Evolutionary conservation across 345 rosid genomes (phyloP).

Genomic region (Aquilaria malaccensis): DNA sequence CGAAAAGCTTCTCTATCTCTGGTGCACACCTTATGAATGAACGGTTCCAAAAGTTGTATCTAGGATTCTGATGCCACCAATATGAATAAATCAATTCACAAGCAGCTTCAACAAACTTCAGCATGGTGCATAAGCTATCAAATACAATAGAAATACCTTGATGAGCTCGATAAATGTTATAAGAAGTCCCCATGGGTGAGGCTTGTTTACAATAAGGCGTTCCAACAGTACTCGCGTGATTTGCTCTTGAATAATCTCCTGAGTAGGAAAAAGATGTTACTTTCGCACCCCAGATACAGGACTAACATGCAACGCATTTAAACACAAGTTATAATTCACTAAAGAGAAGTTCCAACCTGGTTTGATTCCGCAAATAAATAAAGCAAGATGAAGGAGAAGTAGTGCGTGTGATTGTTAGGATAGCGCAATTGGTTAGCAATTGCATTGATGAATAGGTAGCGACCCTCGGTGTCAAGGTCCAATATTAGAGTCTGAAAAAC

Average conservation of each 20-base stretch:
- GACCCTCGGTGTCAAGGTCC: constrained; percentile 97
- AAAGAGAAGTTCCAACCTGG: constrained; percentile 49
- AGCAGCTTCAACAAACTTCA: background rate
- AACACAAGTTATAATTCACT: background rate
- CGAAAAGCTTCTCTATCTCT: constrained; percentile 84
- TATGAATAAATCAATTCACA: background rate
- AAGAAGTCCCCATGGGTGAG: constrained; percentile 99
- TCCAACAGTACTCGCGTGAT: constrained; percentile 92
- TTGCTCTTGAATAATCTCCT: constrained; percentile 98
- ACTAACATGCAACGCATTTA: background rate
- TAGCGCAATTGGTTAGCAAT: constrained; percentile 95
- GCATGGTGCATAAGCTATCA: background rate
- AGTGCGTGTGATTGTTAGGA: constrained; percentile 97
- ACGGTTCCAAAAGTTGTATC: constrained; percentile 79
- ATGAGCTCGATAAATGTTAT: constrained; percentile 97
- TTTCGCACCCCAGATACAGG: background rate
- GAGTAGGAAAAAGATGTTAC: constrained; percentile 7
- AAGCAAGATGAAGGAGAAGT: constrained; percentile 89
- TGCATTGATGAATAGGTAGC: constrained; percentile 89
- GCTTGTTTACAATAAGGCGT: constrained; percentile 87
- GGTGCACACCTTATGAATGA: constrained; percentile 80
- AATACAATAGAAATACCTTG: constrained; percentile 36
- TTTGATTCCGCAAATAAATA: constrained; percentile 70
- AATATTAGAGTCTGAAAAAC: constrained; percentile 68
- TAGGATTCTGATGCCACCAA: constrained; percentile 49